Evolutionary conservation across 2,329 filamentous ascomycete species (phyloP).

Genomic region (Fusarium setosum): DNA sequence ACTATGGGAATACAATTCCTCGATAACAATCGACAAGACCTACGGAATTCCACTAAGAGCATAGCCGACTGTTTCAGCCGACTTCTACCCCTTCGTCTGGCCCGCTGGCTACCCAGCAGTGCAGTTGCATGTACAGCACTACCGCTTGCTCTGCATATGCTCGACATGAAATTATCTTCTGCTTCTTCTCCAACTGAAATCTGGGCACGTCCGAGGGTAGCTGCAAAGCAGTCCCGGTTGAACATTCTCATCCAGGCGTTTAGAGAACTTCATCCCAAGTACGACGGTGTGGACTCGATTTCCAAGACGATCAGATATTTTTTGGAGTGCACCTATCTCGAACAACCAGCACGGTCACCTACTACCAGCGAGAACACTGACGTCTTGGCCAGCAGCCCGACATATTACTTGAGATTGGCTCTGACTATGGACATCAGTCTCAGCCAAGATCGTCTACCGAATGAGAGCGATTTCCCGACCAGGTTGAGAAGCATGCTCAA

Average conservation of each 20-base stretch:
- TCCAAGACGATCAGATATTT: slow-evolving; percentile 36
- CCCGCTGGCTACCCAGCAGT: slow-evolving; percentile 34
- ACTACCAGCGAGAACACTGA: background rate
- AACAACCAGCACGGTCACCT: background rate
- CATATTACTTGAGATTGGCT: slow-evolving; percentile 25
- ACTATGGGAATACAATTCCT: slow-evolving; percentile 18
- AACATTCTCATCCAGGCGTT: slow-evolving; percentile 36
- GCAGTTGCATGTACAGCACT: slow-evolving; percentile 35
- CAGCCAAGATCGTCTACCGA: slow-evolving; percentile 26
- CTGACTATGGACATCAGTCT: slow-evolving; percentile 34
- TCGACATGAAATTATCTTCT: slow-evolving; percentile 30
- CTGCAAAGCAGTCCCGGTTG: slow-evolving; percentile 27
- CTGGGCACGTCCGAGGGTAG: slow-evolving; percentile 17
- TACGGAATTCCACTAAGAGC: slow-evolving; percentile 25
- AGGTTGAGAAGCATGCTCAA: slow-evolving; percentile 3
- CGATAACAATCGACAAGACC: slow-evolving; percentile 25
- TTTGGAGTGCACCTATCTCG: slow-evolving; percentile 29
- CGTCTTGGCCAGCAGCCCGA: slow-evolving; percentile 24
- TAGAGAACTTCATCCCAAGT: slow-evolving; percentile 29
- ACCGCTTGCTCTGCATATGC: slow-evolving; percentile 31
- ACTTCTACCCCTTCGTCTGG: slow-evolving; percentile 15
- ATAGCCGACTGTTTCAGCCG: slow-evolving; percentile 29
- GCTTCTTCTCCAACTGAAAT: slow-evolving; percentile 21
- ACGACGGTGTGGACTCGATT: slow-evolving; percentile 34
- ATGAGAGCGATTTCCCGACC: slow-evolving; percentile 31